Evolutionary conservation across 371 early-diverging fungal species (phyloP).

Genomic region (Mortierella sp.): DNA sequence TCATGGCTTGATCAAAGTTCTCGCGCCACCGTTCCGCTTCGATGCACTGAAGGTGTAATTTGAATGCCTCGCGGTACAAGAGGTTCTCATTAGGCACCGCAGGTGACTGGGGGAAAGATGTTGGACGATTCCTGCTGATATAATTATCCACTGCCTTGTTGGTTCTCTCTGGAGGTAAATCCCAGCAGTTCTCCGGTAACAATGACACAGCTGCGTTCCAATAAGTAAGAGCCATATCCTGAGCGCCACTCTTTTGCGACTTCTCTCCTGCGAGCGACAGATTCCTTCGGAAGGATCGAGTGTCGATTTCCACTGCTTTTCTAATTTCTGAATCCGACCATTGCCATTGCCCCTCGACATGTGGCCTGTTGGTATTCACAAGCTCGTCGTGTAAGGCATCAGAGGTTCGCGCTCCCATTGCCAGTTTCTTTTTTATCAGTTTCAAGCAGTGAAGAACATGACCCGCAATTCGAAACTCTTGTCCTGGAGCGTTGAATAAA

Average conservation of each 20-base stretch:
- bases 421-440: constrained; percentile 37
- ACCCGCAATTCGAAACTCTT: constrained; percentile 38
- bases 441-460: constrained; percentile 39
- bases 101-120: neutral
- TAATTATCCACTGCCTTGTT: neutral
- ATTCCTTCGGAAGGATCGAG: constrained; percentile 20
- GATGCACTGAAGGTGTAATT: constrained; percentile 49
- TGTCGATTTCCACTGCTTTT: constrained; percentile 15
- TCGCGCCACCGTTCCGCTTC: constrained; percentile 54
- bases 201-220: constrained; percentile 49
- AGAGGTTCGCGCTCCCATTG: neutral
- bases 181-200: constrained; percentile 49
- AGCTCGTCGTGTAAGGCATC: neutral
- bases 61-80: constrained; percentile 42
- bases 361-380: neutral
- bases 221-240: constrained; percentile 46
- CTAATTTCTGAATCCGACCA: neutral
- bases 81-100: neutral
- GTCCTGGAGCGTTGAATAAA: constrained; percentile 27
- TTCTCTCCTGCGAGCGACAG: constrained; percentile 48
- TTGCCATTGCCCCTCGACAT: neutral
- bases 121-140: neutral
- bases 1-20: constrained; percentile 47
- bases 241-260: constrained; percentile 53
- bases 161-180: neutral